These are phyloP conservation scores for Penicillium bovifimosum DNA, from an alignment of 495 filamentous ascomycete genomes.

Conservation along the genomic window DNA sequence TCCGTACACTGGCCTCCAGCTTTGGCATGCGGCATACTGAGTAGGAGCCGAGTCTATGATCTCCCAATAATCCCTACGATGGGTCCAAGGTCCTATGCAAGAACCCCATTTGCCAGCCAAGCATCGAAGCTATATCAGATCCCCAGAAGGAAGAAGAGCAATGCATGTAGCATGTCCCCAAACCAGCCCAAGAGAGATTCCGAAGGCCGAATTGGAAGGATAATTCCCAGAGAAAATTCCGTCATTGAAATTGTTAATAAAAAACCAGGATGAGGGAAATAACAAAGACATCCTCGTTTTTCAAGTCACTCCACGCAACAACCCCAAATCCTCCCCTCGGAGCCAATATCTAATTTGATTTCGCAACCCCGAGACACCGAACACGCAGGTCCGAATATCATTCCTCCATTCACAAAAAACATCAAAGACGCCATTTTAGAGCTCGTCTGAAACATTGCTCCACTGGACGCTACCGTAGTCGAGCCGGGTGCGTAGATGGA, in stretches of 20 bases:
- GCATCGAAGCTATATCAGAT: not conserved
- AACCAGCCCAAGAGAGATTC: not conserved
- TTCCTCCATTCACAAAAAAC: conserved; percentile 7
- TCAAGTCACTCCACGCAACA: conserved; percentile 25
- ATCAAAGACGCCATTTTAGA: conserved; percentile 11
- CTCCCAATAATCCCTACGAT: not conserved
- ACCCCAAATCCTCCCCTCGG: conserved; percentile 22
- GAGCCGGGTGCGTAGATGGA: conserved; percentile 18
- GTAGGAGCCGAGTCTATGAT: not conserved
- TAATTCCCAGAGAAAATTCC: conserved; percentile 27
- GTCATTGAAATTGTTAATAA: conserved; percentile 36
- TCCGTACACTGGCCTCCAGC: not conserved
- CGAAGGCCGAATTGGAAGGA: not conserved
- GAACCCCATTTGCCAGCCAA: not conserved
- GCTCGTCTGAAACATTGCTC: conserved; percentile 17
- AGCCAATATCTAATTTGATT: conserved; percentile 12
- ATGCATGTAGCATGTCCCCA: not conserved
- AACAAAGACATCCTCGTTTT: conserved; percentile 28
- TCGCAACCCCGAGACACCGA: conserved; percentile 17
- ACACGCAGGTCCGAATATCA: conserved; percentile 6
- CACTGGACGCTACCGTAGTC: conserved; percentile 18
- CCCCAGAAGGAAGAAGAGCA: not conserved
- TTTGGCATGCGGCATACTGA: not conserved
- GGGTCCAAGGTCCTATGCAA: not conserved
- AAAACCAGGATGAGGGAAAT: conserved; percentile 27